Percentiles rank a stretch among this genome's conserved stretches.
phyloP scores from a whole-genome alignment of 352 stramenopile species.

The Globisporangium acanthophoron region DNA sequence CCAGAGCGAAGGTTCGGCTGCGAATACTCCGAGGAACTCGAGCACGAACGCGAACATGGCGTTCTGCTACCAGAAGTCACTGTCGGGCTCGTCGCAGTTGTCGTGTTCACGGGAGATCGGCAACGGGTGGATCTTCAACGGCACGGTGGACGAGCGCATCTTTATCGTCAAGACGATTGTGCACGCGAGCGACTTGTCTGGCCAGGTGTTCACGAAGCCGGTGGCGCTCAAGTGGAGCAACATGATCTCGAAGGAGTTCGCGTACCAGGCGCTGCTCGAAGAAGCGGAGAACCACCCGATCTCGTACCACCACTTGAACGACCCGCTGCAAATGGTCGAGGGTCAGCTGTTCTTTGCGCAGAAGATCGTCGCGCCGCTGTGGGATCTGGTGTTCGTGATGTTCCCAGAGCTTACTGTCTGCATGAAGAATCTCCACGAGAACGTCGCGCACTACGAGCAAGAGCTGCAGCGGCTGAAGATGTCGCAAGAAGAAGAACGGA shows the following conservation, averaged over 20 bases:
- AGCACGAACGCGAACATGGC: neutral
- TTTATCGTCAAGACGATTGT: conserved; percentile 85
- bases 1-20: conserved; percentile 30
- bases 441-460: conserved; percentile 79
- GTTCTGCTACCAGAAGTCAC: conserved; percentile 9
- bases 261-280: conserved; percentile 79
- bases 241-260: conserved; percentile 89
- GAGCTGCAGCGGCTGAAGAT: conserved; percentile 67
- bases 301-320: conserved; percentile 76
- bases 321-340: conserved; percentile 83
- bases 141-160: conserved; percentile 68
- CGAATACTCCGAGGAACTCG: conserved; percentile 24
- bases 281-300: conserved; percentile 74
- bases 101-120: conserved; percentile 25
- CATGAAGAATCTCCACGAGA: conserved; percentile 58
- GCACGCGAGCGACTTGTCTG: conserved; percentile 82
- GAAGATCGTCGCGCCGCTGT: conserved; percentile 77
- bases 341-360: conserved; percentile 83
- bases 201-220: conserved; percentile 81
- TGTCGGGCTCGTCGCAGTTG: conserved; percentile 9
- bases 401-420: conserved; percentile 67
- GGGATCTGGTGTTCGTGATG: conserved; percentile 70
- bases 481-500: conserved; percentile 17
- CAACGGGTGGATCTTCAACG: conserved; percentile 55
- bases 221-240: conserved; percentile 89